A percentile compares a stretch with the other conserved stretches of the same genome.
Evolutionary conservation across 257 asterid species (phyloP).

Genomic region (Leptodermis oblonga): DNA sequence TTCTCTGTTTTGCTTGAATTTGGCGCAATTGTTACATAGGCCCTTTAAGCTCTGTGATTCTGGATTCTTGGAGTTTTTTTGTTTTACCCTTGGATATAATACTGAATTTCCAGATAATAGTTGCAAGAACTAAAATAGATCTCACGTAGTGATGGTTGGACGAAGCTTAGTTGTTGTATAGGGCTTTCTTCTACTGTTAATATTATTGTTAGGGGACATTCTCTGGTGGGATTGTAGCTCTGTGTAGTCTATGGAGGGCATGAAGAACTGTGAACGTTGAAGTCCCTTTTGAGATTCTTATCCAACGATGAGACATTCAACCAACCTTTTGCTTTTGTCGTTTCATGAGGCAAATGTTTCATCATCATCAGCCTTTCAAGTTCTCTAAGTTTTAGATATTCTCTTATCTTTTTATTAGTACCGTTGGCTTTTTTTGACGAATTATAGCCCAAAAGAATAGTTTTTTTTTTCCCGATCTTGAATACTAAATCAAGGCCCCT

Average conservation of each 20-base stretch:
- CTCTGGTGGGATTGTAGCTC: background rate
- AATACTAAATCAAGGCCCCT: conserved; percentile 3
- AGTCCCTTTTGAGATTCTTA: conserved; percentile 5
- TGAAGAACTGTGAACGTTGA: too few relatives aligned
- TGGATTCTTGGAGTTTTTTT: background rate
- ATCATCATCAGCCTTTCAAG: background rate
- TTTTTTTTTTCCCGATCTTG: background rate
- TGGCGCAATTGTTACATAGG: background rate
- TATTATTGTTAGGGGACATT: conserved; percentile 11
- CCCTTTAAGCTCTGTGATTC: background rate
- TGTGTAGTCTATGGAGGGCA: background rate
- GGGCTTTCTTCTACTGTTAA: background rate
- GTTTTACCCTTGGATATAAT: background rate
- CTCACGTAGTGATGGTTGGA: background rate
- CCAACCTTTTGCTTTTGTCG: conserved; percentile 33
- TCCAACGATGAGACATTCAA: conserved; percentile 28
- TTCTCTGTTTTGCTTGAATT: background rate
- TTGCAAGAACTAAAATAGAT: too few relatives aligned
- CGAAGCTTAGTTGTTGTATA: background rate
- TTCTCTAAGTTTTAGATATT: background rate
- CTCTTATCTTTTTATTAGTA: background rate
- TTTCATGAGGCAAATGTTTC: conserved; percentile 14
- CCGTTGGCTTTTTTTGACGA: background rate
- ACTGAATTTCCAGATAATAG: too few relatives aligned
- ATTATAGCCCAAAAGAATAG: conserved; percentile 9